Base-by-base conservation (phyloP, 306 rosid species). In the Cucumis cinereus region DNA sequence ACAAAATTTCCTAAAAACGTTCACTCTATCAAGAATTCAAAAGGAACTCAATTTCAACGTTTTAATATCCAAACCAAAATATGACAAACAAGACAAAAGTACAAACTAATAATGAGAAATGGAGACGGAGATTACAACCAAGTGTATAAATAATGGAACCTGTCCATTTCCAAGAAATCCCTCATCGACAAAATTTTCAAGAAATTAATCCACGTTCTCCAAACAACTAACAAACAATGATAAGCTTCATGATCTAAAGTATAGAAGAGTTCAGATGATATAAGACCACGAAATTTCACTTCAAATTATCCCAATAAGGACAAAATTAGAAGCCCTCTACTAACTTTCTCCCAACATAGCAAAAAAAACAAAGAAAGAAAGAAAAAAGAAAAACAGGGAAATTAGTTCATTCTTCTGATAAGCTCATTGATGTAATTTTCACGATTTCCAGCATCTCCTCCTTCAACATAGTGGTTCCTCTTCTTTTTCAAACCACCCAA, bases 391-490 rank as follows among this genome's bases (percentile, higher is more conserved):
- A 56, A 5, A 7, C 15, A 16, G 14, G 16, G 28, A 70, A 72
- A 17, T 83, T 88, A 90, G 80, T 93, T 88, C 97, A 85, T 93
- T 79, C 93, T 90, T 79, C 95, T 78, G 79, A 93, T 87, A 12
- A 93, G 92, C 83, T 89, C 93, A 26, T 89, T 90, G 67, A 90
- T 89, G 79, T 77, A 85, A 19, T 83, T 82, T 64, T 90, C 95
- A 7, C 90, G 84, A 53, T 93, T 88, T 38, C 95, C 92, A 4
- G 97, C 96, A 14, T 89, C 97, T 52, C 97, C 96, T 2, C 95
- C 98, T 71, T 89, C 97, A 14, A 89, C 97, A 52, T 89, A 90
- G 75, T 89, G 97, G 13, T 90, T 89, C 72, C 92, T 88, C 76
- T 93, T 93, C 88, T 89, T 88, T 83, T 93, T 76, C 80, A 89